phyloP scores from a whole-genome alignment of 805 yeast genomes.

The Yarrowia deformans region DNA sequence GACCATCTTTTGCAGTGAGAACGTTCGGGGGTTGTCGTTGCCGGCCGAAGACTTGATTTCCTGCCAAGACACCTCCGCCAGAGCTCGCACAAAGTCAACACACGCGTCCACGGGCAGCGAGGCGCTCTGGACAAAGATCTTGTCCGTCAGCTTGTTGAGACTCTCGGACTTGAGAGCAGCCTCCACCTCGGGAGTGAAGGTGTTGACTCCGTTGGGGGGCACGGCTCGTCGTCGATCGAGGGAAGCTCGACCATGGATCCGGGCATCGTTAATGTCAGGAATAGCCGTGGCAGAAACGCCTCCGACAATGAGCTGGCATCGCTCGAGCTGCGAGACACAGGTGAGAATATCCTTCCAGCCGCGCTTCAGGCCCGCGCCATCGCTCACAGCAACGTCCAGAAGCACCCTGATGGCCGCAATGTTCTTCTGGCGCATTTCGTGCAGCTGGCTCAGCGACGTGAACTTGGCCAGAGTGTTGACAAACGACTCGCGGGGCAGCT shows the following conservation, averaged over 20 bases:
- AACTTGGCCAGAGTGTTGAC: constrained; percentile 89
- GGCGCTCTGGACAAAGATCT: constrained; percentile 82
- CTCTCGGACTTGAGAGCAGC: constrained; percentile 50
- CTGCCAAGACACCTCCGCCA: constrained; percentile 84
- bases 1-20: constrained; percentile 91
- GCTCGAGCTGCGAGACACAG: constrained; percentile 87
- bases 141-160: constrained; percentile 68
- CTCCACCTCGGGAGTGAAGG: constrained; percentile 47
- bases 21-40: constrained; percentile 84
- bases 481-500: constrained; percentile 86
- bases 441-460: constrained; percentile 77
- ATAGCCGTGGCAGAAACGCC: constrained; percentile 84
- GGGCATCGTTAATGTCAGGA: constrained; percentile 85
- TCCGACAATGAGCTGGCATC: constrained; percentile 84
- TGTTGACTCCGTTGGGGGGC: constrained; percentile 41
- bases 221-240: constrained; percentile 28
- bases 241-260: constrained; percentile 50
- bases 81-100: constrained; percentile 82
- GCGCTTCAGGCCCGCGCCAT: constrained; percentile 73
- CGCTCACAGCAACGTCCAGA: constrained; percentile 76
- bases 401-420: constrained; percentile 78
- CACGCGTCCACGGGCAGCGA: constrained; percentile 83
- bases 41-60: constrained; percentile 90
- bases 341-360: constrained; percentile 88
- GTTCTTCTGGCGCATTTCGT: constrained; percentile 79